These are phyloP conservation scores for Paramecium bursaria DNA, from an alignment of 73 alveolate species.

Conservation along the genomic window DNA sequence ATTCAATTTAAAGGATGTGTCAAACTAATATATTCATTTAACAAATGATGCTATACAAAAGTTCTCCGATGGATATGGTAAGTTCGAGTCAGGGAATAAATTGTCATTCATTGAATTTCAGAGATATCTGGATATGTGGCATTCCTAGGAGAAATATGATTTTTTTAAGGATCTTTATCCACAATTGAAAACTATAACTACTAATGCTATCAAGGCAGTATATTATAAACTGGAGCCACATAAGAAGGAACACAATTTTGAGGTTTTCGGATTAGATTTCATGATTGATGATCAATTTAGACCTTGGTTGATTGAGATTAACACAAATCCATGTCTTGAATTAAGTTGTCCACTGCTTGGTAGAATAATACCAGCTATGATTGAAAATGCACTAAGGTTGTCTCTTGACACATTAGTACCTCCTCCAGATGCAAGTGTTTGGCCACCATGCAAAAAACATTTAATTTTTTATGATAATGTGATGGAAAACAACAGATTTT, in stretches of 20 bases:
- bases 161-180: slow-evolving; percentile 70
- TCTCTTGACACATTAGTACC: slow-evolving; percentile 77
- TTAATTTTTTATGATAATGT: slow-evolving; percentile 64
- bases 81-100: slow-evolving; percentile 88
- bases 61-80: slow-evolving; percentile 83
- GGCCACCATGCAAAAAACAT: slow-evolving; percentile 69
- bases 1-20: slow-evolving; percentile 79
- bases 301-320: slow-evolving; percentile 76
- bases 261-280: slow-evolving; percentile 81
- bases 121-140: slow-evolving; percentile 71
- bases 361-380: slow-evolving; percentile 74
- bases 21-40: slow-evolving; percentile 82
- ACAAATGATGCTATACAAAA: slow-evolving; percentile 93
- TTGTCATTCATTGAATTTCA: slow-evolving; percentile 84
- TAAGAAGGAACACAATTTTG: slow-evolving; percentile 71
- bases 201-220: slow-evolving; percentile 73
- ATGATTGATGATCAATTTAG: slow-evolving; percentile 76
- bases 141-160: slow-evolving; percentile 58
- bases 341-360: slow-evolving; percentile 73
- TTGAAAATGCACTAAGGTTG: slow-evolving; percentile 76
- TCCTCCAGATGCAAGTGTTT: slow-evolving; percentile 61
- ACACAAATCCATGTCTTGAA: slow-evolving; percentile 79
- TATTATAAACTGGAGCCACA: slow-evolving; percentile 76
- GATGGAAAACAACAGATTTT: slow-evolving; percentile 69
- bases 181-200: slow-evolving; percentile 51